These are phyloP conservation scores for Fulvia fulva DNA, from an alignment of 2,329 filamentous ascomycete genomes.

Conservation along the genomic window DNA sequence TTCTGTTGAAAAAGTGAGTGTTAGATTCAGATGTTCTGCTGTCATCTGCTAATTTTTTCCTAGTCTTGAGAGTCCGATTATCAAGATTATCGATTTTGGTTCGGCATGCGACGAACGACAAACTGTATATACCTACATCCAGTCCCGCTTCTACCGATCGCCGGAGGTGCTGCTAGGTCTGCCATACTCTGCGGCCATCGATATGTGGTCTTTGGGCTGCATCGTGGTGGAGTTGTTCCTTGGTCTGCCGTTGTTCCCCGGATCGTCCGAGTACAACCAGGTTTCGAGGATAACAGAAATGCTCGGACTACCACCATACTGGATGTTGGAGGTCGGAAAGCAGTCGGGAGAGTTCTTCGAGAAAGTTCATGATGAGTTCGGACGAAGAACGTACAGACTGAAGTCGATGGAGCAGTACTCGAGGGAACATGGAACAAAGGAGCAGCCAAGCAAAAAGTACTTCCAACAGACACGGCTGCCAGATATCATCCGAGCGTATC, in stretches of 20 bases:
- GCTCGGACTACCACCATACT: conserved; percentile 91
- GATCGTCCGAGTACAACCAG: conserved; percentile 98
- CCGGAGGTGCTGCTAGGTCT: conserved; percentile 93
- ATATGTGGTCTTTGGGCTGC: conserved; percentile 99
- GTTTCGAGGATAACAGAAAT: conserved; percentile 97
- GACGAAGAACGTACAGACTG: conserved; percentile 80
- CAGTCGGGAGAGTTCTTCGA: conserved; percentile 97
- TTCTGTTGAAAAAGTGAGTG: conserved; percentile 82
- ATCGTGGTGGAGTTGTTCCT: conserved; percentile 98
- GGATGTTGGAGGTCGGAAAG: conserved; percentile 99
- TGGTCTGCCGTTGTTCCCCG: conserved; percentile 88
- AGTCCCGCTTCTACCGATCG: conserved; percentile 95
- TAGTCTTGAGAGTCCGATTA: conserved; percentile 91
- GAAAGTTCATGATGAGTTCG: conserved; percentile 86
- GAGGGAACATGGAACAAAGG: conserved; percentile 89
- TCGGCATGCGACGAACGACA: conserved; percentile 97
- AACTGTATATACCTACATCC: conserved; percentile 98
- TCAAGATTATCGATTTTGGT: conserved; percentile 99
- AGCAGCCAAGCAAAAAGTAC: conserved; percentile 99
- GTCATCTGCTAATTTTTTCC: conserved; percentile 3
- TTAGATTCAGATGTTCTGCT: not conserved
- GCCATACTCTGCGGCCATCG: conserved; percentile 96
- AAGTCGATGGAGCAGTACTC: conserved; percentile 99
- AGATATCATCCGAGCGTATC: conserved; percentile 95
- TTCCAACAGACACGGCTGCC: conserved; percentile 91